Conservation (phyloP, 2,329 filamentous ascomycete genomes). For the Hypomyces rosellus region DNA sequence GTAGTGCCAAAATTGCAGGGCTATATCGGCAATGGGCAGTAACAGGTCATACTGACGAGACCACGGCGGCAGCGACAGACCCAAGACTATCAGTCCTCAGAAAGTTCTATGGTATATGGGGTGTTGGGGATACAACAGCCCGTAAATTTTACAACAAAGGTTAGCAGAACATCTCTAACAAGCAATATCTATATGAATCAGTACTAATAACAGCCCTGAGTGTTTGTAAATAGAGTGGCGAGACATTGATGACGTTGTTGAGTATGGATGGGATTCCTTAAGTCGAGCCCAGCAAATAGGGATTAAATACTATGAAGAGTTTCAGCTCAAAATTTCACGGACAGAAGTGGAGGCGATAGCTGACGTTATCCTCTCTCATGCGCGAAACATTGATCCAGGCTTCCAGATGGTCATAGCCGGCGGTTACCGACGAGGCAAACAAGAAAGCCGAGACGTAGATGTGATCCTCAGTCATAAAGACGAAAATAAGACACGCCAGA, state of each 20-base stretch:
- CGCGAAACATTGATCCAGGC: slow-evolving; percentile 52
- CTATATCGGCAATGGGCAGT: slow-evolving; percentile 70
- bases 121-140: slow-evolving; percentile 78
- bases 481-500: slow-evolving; percentile 57
- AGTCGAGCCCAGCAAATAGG: slow-evolving; percentile 86
- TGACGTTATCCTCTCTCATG: slow-evolving; percentile 56
- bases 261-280: slow-evolving; percentile 70
- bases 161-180: slow-evolving; percentile 2
- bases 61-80: slow-evolving; percentile 57
- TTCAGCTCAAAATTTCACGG: slow-evolving; percentile 64
- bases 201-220: not conserved
- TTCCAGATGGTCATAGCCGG: slow-evolving; percentile 62
- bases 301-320: slow-evolving; percentile 87
- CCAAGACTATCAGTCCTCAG: slow-evolving; percentile 57
- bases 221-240: slow-evolving; percentile 52
- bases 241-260: slow-evolving; percentile 79
- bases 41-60: slow-evolving; percentile 56
- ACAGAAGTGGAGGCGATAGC: slow-evolving; percentile 67
- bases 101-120: slow-evolving; percentile 81
- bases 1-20: slow-evolving; percentile 69
- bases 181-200: not conserved
- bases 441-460: slow-evolving; percentile 73
- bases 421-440: slow-evolving; percentile 74
- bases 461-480: slow-evolving; percentile 76
- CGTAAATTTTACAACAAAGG: slow-evolving; percentile 69